A percentile compares a stretch with the other conserved stretches of the same genome.
These are phyloP conservation scores for Candida xiaguanensis DNA, from an alignment of 805 yeast genomes.

Conservation along the genomic window DNA sequence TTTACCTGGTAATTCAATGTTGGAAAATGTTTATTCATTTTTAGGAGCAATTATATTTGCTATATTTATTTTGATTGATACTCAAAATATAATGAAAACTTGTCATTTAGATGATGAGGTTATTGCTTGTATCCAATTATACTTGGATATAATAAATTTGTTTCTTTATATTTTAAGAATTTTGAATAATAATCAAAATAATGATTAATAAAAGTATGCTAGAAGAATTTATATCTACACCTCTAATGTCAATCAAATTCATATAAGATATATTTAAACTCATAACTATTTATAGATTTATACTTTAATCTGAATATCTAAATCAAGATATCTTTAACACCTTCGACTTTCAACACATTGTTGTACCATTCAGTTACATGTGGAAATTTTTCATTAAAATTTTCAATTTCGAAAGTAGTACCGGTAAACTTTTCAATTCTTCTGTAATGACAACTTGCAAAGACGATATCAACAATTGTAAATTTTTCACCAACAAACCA, in stretches of 20 bases:
- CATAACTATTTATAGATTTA: too few species aligned
- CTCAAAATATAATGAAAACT: conserved; percentile 73
- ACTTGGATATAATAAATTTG: conserved; percentile 78
- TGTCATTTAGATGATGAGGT: conserved; percentile 81
- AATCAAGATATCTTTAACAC: conserved; percentile 1
- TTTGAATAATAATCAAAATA: conserved; percentile 30
- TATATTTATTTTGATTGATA: conserved; percentile 72
- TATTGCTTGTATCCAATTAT: conserved; percentile 72
- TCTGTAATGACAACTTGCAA: conserved; percentile 39
- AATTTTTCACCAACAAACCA: conserved; percentile 58
- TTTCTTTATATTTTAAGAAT: conserved; percentile 74
- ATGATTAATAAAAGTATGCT: conserved; percentile 8
- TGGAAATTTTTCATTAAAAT: conserved; percentile 4
- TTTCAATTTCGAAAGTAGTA: not conserved
- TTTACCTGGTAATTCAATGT: conserved; percentile 46
- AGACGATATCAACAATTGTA: conserved; percentile 54
- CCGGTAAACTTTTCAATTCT: conserved; percentile 4
- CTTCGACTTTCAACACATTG: conserved; percentile 1
- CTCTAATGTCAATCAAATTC: too few species aligned
- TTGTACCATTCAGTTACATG: conserved; percentile 4
- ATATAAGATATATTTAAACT: too few species aligned
- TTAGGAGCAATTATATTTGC: conserved; percentile 73
- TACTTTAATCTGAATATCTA: not conserved
- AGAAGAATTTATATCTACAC: too few species aligned
- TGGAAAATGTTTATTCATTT: conserved; percentile 65